Conservation (phyloP, 148 eudicot species). For the Rhododendron ferrugineum region DNA sequence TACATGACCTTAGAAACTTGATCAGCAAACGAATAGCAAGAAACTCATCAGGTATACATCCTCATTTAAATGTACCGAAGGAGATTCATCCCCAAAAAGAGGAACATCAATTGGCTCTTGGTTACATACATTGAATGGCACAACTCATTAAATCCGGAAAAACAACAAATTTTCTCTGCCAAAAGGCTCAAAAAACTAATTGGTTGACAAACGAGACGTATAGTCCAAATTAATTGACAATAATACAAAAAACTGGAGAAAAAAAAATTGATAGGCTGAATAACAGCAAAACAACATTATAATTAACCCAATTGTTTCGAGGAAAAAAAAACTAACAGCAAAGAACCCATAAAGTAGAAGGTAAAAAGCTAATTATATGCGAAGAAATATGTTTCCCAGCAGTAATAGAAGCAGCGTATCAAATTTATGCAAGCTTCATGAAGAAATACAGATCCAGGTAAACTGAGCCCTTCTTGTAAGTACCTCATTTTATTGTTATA, state of each 20-base stretch:
- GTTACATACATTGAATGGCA: not conserved
- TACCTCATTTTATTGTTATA: not conserved
- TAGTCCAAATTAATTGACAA: not conserved
- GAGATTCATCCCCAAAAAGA: not conserved
- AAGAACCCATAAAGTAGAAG: not conserved
- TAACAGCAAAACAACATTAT: not conserved
- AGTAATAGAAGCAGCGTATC: not conserved
- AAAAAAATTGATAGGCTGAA: not conserved
- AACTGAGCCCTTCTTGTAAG: not conserved
- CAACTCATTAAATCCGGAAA: not conserved
- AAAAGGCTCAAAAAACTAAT: not conserved
- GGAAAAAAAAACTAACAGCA: not conserved
- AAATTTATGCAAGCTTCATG: not conserved
- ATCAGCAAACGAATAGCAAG: not conserved
- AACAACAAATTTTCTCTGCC: not conserved
- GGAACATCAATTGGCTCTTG: not conserved
- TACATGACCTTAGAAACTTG: not conserved
- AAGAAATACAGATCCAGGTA: not conserved
- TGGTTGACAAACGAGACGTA: not conserved
- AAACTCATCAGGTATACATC: not conserved
- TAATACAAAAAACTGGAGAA: not conserved
- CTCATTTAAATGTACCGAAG: not conserved
- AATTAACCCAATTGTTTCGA: not conserved
- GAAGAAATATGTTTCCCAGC: not conserved
- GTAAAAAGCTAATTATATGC: not conserved